A percentile compares a stretch with the other conserved stretches of the same genome.
Conservation (phyloP, 371 early-diverging fungal genomes). For the Mortierella sp. region DNA sequence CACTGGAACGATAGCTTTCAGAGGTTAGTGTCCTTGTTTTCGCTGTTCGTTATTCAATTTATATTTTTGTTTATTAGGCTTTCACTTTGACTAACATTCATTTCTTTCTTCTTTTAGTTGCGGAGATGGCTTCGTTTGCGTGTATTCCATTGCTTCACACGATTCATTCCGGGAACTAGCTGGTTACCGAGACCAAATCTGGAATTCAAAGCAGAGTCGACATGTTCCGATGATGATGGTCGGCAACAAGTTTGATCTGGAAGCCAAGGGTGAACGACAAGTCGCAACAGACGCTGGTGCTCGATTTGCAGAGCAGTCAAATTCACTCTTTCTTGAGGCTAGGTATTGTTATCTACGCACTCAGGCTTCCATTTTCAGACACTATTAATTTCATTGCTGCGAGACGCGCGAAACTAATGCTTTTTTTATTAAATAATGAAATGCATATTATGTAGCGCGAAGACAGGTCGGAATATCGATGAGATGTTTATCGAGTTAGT, state of each 20-base stretch:
- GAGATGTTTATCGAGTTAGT: slow-evolving; percentile 36
- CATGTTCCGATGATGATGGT: slow-evolving; percentile 69
- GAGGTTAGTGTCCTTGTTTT: slow-evolving; percentile 18
- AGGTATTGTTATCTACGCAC: too few relatives aligned
- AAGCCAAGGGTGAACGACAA: slow-evolving; percentile 53
- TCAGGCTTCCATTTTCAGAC: too few relatives aligned
- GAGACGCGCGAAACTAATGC: neutral
- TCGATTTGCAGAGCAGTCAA: slow-evolving; percentile 55
- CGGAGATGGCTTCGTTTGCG: slow-evolving; percentile 55
- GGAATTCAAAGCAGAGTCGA: slow-evolving; percentile 38
- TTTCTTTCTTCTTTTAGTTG: slow-evolving; percentile 6
- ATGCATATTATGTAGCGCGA: slow-evolving; percentile 19
- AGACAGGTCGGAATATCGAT: slow-evolving; percentile 38
- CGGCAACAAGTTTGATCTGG: slow-evolving; percentile 76
- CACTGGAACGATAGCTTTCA: slow-evolving; percentile 50
- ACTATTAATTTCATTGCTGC: neutral
- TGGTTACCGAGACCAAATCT: slow-evolving; percentile 49
- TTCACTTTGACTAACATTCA: neutral
- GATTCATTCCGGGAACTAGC: slow-evolving; percentile 45
- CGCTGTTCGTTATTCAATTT: neutral
- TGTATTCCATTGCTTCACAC: slow-evolving; percentile 54
- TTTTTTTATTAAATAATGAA: neutral
- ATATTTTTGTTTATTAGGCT: neutral
- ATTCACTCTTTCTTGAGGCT: slow-evolving; percentile 61
- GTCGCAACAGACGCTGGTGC: slow-evolving; percentile 56